phyloP scores from a whole-genome alignment of 73 alveolate genomes.

The Paramecium primaurelia region DNA sequence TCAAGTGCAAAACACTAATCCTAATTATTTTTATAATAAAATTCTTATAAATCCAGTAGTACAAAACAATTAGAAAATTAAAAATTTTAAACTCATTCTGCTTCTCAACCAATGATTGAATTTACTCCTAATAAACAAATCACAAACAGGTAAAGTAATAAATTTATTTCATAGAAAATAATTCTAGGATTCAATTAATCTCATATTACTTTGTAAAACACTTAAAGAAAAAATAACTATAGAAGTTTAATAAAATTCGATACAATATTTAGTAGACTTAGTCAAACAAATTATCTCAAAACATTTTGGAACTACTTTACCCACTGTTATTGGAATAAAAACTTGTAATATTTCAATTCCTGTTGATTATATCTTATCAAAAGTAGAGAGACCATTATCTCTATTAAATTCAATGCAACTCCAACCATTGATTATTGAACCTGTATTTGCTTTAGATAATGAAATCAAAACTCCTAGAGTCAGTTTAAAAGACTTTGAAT shows the following conservation, averaged over 20 bases:
- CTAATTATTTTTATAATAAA: neutral
- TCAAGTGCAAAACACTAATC: neutral
- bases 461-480: slow-evolving; percentile 33
- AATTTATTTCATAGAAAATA: neutral
- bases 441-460: neutral
- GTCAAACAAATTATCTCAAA: neutral
- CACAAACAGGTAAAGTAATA: neutral
- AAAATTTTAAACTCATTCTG: neutral
- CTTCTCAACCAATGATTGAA: slow-evolving; percentile 26
- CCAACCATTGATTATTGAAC: neutral
- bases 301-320: neutral
- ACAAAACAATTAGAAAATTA: neutral
- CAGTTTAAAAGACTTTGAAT: slow-evolving; percentile 44
- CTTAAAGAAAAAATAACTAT: neutral
- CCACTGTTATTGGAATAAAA: neutral
- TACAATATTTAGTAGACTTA: neutral
- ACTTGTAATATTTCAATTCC: slow-evolving; percentile 16
- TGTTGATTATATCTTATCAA: slow-evolving; percentile 32
- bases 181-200: neutral
- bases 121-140: neutral
- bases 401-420: neutral
- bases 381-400: neutral
- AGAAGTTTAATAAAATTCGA: neutral
- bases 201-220: neutral
- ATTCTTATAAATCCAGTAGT: neutral